Conservation (phyloP, 176 grass and related monocot species). For the Rhipidocladum racemiflorum region DNA sequence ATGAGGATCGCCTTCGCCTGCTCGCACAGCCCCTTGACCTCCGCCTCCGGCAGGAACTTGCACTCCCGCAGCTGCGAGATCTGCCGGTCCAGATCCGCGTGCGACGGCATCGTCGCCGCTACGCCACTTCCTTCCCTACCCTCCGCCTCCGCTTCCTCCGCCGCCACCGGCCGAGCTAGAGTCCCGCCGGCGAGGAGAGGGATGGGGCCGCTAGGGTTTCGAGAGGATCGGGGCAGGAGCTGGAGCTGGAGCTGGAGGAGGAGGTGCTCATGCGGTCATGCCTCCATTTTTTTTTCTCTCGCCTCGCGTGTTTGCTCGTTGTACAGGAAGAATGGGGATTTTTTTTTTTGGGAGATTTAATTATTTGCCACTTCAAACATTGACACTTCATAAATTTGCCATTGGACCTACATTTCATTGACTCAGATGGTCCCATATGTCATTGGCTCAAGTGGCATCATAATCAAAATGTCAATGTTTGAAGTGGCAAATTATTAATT, state of each 20-base stretch:
- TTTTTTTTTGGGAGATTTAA: no score
- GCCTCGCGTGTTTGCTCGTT: slow-evolving; percentile 3
- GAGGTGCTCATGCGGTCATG: slow-evolving; percentile 32
- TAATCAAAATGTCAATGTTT: no score
- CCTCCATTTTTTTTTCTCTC: slow-evolving; percentile 37
- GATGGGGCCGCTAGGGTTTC: neutral
- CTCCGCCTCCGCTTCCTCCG: neutral
- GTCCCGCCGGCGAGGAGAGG: neutral
- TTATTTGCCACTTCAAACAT: no score
- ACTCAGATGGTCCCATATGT: no score
- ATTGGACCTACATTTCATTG: no score
- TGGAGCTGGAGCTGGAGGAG: neutral
- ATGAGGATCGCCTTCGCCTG: slow-evolving; percentile 76
- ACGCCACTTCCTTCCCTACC: neutral
- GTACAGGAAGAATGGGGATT: neutral
- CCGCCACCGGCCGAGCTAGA: neutral
- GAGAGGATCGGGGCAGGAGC: slow-evolving; percentile 32
- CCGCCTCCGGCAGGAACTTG: slow-evolving; percentile 50
- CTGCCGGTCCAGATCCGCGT: slow-evolving; percentile 70
- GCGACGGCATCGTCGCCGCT: slow-evolving; percentile 66
- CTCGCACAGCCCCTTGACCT: slow-evolving; percentile 64
- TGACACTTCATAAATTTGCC: no score
- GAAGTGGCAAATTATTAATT: no score
- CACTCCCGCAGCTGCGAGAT: slow-evolving; percentile 74
- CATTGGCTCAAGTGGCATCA: no score